Evolutionary conservation across 2,329 filamentous ascomycete species (phyloP).

Genomic region (Cyclaneusma minus): DNA sequence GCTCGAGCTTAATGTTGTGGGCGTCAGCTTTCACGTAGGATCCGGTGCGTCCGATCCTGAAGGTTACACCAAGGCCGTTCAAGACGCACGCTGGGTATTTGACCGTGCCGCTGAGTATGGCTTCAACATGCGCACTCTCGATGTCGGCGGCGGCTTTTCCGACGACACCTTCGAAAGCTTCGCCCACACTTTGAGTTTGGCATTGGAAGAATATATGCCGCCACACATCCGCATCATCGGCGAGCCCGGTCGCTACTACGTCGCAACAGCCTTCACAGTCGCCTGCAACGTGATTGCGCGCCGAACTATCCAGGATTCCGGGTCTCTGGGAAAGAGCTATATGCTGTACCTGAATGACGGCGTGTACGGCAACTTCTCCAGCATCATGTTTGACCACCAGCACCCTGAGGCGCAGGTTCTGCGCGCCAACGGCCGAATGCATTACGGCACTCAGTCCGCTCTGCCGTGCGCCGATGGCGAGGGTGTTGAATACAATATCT

Average conservation of each 20-base stretch:
- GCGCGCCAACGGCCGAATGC: conserved; percentile 38
- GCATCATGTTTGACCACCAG: conserved; percentile 99
- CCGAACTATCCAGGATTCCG: conserved; percentile 66
- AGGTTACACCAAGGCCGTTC: conserved; percentile 80
- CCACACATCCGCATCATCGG: conserved; percentile 68
- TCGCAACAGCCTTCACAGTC: conserved; percentile 81
- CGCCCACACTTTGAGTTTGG: conserved; percentile 62
- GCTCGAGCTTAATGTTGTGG: conserved; percentile 78
- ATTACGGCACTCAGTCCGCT: conserved; percentile 40
- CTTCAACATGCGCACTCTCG: conserved; percentile 71
- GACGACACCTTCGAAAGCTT: conserved; percentile 85
- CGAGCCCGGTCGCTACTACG: conserved; percentile 94
- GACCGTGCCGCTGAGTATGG: conserved; percentile 66
- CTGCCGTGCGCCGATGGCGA: conserved; percentile 26
- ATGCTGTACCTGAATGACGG: conserved; percentile 98
- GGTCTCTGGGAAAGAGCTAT: conserved; percentile 54
- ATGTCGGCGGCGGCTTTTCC: conserved; percentile 88
- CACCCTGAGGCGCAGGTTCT: conserved; percentile 74
- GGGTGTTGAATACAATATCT: conserved; percentile 79
- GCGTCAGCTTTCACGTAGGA: conserved; percentile 95
- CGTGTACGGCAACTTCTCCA: conserved; percentile 95
- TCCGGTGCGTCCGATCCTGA: conserved; percentile 90
- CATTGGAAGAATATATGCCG: conserved; percentile 81
- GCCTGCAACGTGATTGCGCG: conserved; percentile 94
- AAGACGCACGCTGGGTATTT: conserved; percentile 79